These are phyloP conservation scores for Globisporangium radiosum DNA, from an alignment of 352 stramenopile genomes.

Conservation along the genomic window DNA sequence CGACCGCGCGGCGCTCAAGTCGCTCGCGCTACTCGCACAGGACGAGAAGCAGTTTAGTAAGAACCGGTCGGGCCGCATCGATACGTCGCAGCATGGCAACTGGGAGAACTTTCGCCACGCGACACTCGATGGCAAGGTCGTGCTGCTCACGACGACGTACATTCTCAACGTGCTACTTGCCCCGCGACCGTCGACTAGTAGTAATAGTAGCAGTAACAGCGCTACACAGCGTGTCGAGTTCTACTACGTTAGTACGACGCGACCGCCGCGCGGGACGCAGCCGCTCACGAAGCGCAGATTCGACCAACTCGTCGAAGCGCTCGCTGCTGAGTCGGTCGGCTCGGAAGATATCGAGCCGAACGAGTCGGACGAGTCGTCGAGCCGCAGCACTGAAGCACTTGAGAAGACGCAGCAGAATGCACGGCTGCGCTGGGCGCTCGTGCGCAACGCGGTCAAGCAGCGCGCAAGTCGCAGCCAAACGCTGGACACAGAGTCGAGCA, in stretches of 20 bases:
- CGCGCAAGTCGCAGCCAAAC: no score
- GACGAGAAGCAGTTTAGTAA: conserved; percentile 67
- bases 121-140: conserved; percentile 44
- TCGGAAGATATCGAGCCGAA: no score
- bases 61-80: conserved; percentile 31
- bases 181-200: conserved; percentile 8
- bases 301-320: conserved; percentile 43
- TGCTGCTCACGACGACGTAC: conserved; percentile 60
- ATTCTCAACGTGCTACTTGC: conserved; percentile 64
- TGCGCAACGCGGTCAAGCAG: conserved; percentile 21
- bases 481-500: no score
- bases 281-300: conserved; percentile 42
- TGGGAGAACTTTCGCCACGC: conserved; percentile 89
- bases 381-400: background rate
- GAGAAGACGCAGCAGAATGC: conserved; percentile 16
- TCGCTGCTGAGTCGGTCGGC: conserved; percentile 4
- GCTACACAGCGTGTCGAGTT: conserved; percentile 30
- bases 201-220: background rate
- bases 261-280: conserved; percentile 52
- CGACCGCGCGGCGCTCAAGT: conserved; percentile 40
- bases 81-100: conserved; percentile 83
- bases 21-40: conserved; percentile 63
- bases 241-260: conserved; percentile 78
- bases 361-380: no score
- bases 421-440: conserved; percentile 29